Evolutionary conservation across 1,284 basidiomycete species (phyloP), one percentile per base, ranked within the genome.

Genomic region (Ganoderma multipileum): DNA sequence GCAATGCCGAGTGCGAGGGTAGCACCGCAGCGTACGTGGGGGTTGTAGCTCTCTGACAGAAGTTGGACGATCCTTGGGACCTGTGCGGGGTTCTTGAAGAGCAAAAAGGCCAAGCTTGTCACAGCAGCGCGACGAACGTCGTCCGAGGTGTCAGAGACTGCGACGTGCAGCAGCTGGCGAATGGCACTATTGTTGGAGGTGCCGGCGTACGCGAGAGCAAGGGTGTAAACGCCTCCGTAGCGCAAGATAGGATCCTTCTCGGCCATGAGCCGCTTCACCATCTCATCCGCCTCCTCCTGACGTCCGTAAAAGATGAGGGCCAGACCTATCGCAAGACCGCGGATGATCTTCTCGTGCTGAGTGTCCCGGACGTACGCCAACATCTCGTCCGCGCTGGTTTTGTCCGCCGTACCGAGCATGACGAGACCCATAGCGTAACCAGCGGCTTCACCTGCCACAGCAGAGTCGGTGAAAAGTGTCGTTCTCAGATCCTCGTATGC

Each of bases 281-380:
- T 92, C 26, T 83, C 83, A 70, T 97, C 91, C 9, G 97, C 96
- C 74, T 94, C 89, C 77, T 97, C 95, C 79, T 97, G 95, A 67
- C 92, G 89, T 61, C 95, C 95, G 73, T 97, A 98, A 81, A 89
- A 95, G 70, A 97, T 87, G 78, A 98, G 94, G 1, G 95, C 95
- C 63, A 96, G 86, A 52, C 96, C 97, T 73, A 99, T 87, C 16
- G 95, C 95, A 69, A 98, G 86, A 75, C 96, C 95, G 63, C 97
- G 91, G 70, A 98, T 98, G 76, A 98, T 98, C 84, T 98, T 99
- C 84, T 99, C 97, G 79, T 98, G 97, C 76, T 97, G 95, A 1
- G 97, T 98, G 79, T 99, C 97, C 70, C 92, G 88, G 28, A 97
- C 95, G 78, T 98, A 99, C 58, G 91, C 87, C 66, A 98, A 83